phyloP scores from a whole-genome alignment of 2,329 filamentous ascomycete genomes.

The Ophiostoma perfectum region DNA sequence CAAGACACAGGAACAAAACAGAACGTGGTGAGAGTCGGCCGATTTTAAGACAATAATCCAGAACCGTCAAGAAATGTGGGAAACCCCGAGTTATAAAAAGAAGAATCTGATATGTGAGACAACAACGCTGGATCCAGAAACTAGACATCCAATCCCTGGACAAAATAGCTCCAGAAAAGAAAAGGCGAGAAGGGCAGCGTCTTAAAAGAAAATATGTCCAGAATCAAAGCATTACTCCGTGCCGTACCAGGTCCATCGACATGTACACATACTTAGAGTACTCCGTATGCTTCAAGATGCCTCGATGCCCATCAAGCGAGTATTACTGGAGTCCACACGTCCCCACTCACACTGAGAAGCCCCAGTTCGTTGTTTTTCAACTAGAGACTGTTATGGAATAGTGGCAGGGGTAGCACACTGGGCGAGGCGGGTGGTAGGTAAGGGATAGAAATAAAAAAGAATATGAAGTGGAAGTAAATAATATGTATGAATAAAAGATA shows the following conservation, averaged over 20 bases:
- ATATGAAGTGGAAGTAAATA: background rate
- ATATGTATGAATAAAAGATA: background rate
- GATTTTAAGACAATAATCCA: background rate
- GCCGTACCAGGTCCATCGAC: background rate
- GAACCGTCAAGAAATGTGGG: background rate
- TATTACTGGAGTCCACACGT: too few relatives aligned
- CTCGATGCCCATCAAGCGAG: too few relatives aligned
- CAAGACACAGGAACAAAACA: background rate
- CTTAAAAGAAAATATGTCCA: background rate
- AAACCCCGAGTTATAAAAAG: background rate
- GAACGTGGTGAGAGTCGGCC: background rate
- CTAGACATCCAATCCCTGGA: background rate
- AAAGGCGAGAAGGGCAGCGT: background rate
- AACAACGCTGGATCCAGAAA: background rate
- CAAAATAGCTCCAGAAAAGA: background rate
- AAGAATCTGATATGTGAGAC: slow-evolving; percentile 6
- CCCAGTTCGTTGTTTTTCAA: background rate
- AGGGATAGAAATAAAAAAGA: background rate
- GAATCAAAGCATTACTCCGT: slow-evolving; percentile 9
- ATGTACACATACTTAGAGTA: too few relatives aligned
- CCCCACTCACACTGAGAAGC: background rate
- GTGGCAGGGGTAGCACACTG: background rate
- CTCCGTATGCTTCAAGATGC: too few relatives aligned
- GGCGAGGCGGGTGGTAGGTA: background rate
- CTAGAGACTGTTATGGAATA: background rate